These are phyloP conservation scores for Trichoderma virens DNA, from an alignment of 495 filamentous ascomycete genomes.

Conservation along the genomic window DNA sequence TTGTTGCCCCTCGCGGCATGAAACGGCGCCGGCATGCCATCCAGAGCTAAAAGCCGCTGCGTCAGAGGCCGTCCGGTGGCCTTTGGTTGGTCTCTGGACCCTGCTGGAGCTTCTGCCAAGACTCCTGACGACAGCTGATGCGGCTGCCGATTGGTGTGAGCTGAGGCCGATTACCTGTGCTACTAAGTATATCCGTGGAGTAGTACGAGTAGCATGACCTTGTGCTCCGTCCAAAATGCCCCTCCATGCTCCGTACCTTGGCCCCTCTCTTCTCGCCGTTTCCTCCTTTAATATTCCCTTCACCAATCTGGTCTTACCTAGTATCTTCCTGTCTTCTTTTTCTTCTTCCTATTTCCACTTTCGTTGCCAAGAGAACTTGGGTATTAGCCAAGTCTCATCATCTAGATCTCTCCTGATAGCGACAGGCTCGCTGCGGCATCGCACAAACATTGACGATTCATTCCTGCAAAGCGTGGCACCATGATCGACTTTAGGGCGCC, in stretches of 20 bases:
- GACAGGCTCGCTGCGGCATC: not conserved
- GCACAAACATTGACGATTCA: not conserved
- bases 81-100: not conserved
- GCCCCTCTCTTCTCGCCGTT: not conserved
- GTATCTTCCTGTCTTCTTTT: too few relatives aligned
- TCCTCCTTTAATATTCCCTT: not conserved
- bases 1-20: not conserved
- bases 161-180: not conserved
- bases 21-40: not conserved
- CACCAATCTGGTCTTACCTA: not conserved
- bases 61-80: not conserved
- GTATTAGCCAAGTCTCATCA: not conserved
- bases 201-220: too few relatives aligned
- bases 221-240: too few relatives aligned
- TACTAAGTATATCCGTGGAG: not conserved
- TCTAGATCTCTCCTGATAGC: not conserved
- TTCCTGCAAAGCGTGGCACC: constrained; percentile 14
- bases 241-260: not conserved
- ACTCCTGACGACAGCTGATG: not conserved
- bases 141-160: constrained; percentile 1
- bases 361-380: not conserved
- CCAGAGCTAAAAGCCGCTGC: not conserved
- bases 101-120: not conserved
- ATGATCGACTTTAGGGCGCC: constrained; percentile 36
- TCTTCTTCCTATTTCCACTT: constrained; percentile 1